Base-by-base conservation (phyloP, 2,329 filamentous ascomycete genomes). In the Anisogramma anomala region DNA sequence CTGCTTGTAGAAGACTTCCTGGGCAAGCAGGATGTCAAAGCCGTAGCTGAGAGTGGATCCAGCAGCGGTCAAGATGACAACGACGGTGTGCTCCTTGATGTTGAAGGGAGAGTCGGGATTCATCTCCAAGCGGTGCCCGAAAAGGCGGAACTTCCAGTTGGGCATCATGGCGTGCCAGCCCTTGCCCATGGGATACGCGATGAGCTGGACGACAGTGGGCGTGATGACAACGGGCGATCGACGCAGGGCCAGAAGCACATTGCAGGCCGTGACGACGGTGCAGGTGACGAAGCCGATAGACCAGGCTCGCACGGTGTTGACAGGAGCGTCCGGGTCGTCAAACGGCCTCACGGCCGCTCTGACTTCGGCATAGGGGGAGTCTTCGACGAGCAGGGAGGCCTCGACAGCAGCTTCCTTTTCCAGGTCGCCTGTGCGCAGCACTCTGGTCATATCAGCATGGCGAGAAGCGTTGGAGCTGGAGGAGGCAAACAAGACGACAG, bases 281-380 rank as follows among this genome's bases (percentile, higher is more conserved):
- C 73, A 72, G 42, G 77, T 64, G 30, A 78, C 2, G 40, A 73
- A 49, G 25, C 75, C 75, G 42, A 79, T 71, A 5, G 55, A 48
- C 75, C 75, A 79, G 28, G 73, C 72, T 15, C 75, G 74, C 43
- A 79, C 63, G 3, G 75, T 79, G 54, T 71, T 72, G 43, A 66
- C 61, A 6, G 70, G 66, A 3, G 71, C 52, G n/a, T 74, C 70
- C 32, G 66, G 61, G 39, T 72, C 69, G 42, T 68, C 63, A 46
- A 69, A 71, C 15, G 64, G 55, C 39, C 31, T 33, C 3, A 69
- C 66, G 2, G 65, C 63, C 3, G 64, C 62, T 18, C 66, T 62
- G 19, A 64, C 60, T 52, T 75, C 71, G 10, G 69, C 63, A 50
- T 75, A 75, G 1, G 71, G 71, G 13, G 72, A 77, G 52, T 77